These are phyloP conservation scores for Yamadazyma friedrichii DNA, from an alignment of 1,139 yeast genomes.

Conservation along the genomic window DNA sequence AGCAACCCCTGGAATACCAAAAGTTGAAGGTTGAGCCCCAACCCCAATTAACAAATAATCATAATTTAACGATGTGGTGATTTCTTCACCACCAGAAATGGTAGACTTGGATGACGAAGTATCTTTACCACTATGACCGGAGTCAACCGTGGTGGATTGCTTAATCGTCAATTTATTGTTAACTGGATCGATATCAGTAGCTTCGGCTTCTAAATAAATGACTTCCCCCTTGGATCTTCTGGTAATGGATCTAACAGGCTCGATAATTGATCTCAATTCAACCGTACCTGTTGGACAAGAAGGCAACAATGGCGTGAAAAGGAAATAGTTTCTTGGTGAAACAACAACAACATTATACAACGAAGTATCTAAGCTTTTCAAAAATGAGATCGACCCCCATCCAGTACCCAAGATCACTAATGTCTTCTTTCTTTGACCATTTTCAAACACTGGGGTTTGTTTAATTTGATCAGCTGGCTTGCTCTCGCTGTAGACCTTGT, in stretches of 20 bases:
- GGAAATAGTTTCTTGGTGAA: slow-evolving; percentile 91
- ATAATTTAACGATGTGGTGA: slow-evolving; percentile 53
- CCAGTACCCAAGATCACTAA: slow-evolving; percentile 90
- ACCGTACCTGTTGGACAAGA: slow-evolving; percentile 93
- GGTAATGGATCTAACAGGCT: slow-evolving; percentile 19
- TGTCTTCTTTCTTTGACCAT: slow-evolving; percentile 81
- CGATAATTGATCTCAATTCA: slow-evolving; percentile 74
- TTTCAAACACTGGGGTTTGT: slow-evolving; percentile 57
- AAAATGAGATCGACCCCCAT: slow-evolving; percentile 85
- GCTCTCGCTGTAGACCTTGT: slow-evolving; percentile 59
- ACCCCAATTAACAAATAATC: slow-evolving; percentile 87
- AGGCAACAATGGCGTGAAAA: slow-evolving; percentile 91
- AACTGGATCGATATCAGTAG: slow-evolving; percentile 74
- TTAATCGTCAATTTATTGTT: slow-evolving; percentile 51
- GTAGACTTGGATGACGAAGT: slow-evolving; percentile 53
- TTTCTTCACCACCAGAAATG: slow-evolving; percentile 35
- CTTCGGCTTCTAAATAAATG: slow-evolving; percentile 87
- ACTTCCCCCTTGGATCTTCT: slow-evolving; percentile 67
- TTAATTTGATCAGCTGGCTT: slow-evolving; percentile 56
- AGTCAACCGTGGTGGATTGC: slow-evolving; percentile 50
- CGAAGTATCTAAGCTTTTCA: slow-evolving; percentile 83
- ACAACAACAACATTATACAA: slow-evolving; percentile 85
- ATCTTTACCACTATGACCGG: slow-evolving; percentile 55
- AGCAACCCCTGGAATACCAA: slow-evolving; percentile 90
- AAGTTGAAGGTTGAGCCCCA: slow-evolving; percentile 90